Conservation (phyloP, 345 rosid species). For the Hibiscus tridactylites region DNA sequence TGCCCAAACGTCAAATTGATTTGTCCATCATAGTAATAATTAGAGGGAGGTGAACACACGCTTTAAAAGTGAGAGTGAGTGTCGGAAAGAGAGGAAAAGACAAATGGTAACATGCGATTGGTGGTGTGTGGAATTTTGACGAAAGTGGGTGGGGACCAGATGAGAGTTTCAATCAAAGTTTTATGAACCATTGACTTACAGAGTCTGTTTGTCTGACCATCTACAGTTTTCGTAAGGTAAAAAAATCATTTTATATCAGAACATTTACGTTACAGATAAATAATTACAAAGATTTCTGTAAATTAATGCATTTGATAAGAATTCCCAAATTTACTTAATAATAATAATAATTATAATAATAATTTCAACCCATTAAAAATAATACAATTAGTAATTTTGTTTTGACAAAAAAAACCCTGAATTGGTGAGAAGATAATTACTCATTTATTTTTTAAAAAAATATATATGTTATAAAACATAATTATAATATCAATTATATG, state of each 20-base stretch:
- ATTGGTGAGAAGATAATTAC: too few relatives aligned
- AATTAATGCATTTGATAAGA: too few relatives aligned
- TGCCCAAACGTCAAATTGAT: too few relatives aligned
- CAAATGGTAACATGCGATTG: conserved; percentile 22
- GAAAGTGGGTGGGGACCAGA: conserved; percentile 9
- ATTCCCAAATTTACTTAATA: too few relatives aligned
- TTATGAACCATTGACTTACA: conserved; percentile 27
- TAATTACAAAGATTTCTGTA: too few relatives aligned
- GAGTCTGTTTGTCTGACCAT: conserved; percentile 7
- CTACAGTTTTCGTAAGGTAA: not conserved
- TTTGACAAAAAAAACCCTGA: too few relatives aligned
- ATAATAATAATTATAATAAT: too few relatives aligned
- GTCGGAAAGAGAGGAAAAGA: not conserved
- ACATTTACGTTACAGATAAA: not conserved
- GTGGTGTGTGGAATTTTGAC: conserved; percentile 22
- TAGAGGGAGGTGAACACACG: not conserved
- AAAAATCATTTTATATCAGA: not conserved
- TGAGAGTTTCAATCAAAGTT: conserved; percentile 15
- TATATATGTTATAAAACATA: too few relatives aligned
- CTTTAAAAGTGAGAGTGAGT: conserved; percentile 9
- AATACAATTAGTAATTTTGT: too few relatives aligned
- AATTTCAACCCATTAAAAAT: too few relatives aligned
- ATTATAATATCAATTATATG: too few relatives aligned
- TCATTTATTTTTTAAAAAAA: too few relatives aligned
- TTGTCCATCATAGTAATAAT: not conserved